Evolutionary conservation across 305 asterid genomes (phyloP), one percentile per base, ranked within the genome.

Genomic region (Withania somnifera): DNA sequence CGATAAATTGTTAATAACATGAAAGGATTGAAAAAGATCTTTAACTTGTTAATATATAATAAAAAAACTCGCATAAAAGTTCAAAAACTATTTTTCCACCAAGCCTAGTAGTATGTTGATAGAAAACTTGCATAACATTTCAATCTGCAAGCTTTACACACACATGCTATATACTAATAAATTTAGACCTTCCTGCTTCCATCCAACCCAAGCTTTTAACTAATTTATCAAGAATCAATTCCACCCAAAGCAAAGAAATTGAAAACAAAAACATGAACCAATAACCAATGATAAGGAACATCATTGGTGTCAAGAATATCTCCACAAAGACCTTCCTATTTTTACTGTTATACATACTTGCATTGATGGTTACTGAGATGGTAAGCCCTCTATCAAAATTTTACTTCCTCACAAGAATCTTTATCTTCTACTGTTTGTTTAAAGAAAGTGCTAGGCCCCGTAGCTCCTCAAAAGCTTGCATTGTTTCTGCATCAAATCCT

Each of bases 391-490:
- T 57, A 85, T n/a, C 85, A 85, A 60, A 57, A 73, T 64, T 73
- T 15, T 53, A 60, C 84, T 50, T 79, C 28, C 8, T 42, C 53
- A 57, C 34, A 20, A 40, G 36, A 77, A 40, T 38, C 36, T 3
- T 36, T 50, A 38, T 67, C 77, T 51, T 38, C 79, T 89, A 91
- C 56, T 86, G 90, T 84, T 90, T 92, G 87, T 92, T 93, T 85
- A 93, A 81, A 79, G 89, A 92, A 28, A 92, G 91, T 22, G 98
- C 96, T 80, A 95, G 91, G 86, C 91, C 92, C 63, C 97, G 90
- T 53, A 95, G 97, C 88, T 93, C 98, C 91, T 95, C 98, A 69
- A 95, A 95, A n/a, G 98, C 97, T 52, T 90, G 94, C 98, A 95
- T 95, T 3, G 98, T 95, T 85, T 95, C 98, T 4, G 95, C 91